A percentile compares a stretch with the other conserved stretches of the same genome.
Evolutionary conservation across 2,329 filamentous ascomycete genomes (phyloP).

Genomic region (Apiospora hydei): DNA sequence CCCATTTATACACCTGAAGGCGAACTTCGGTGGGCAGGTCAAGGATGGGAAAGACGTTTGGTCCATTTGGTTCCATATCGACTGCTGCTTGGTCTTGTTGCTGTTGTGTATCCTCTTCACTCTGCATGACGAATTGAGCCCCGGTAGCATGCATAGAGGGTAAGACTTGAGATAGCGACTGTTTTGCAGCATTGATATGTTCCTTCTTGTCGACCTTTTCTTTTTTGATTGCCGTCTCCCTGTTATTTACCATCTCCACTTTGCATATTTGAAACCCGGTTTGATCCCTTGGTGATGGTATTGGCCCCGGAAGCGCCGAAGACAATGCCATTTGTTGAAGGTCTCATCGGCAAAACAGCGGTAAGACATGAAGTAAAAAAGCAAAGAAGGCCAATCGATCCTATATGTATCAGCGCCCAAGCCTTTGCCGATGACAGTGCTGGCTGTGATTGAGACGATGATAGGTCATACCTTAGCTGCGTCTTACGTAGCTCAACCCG

Average conservation of each 20-base stretch:
- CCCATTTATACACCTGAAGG: slow-evolving; percentile 53
- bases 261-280: neutral
- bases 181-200: neutral
- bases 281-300: neutral
- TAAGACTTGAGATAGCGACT: neutral
- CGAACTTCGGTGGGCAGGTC: slow-evolving; percentile 54
- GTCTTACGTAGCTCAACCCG: neutral
- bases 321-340: neutral
- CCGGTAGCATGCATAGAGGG: neutral
- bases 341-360: neutral
- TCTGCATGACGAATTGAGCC: neutral
- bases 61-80: neutral
- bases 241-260: too few species aligned
- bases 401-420: neutral
- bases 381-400: neutral
- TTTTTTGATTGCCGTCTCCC: too few species aligned
- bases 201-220: neutral
- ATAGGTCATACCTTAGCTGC: neutral
- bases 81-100: neutral
- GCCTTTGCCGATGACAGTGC: neutral
- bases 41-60: slow-evolving; percentile 40
- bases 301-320: neutral
- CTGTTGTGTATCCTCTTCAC: neutral
- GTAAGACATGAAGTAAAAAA: neutral
- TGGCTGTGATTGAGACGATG: neutral